phyloP scores from a whole-genome alignment of 345 rosid species.

The Mercurialis annua region DNA sequence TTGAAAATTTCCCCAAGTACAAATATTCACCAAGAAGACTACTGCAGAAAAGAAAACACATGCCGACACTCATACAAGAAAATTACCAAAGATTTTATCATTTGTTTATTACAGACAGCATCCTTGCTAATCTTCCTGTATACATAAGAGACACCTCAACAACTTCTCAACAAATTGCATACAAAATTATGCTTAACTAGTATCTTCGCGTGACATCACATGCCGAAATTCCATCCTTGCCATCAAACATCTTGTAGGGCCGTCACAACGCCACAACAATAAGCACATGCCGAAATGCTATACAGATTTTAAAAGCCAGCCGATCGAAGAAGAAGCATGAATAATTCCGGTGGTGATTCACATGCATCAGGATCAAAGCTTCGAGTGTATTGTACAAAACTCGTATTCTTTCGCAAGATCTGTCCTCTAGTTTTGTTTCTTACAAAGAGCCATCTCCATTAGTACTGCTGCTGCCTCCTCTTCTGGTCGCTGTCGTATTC shows the following conservation, averaged over 20 bases:
- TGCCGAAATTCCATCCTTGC: not conserved
- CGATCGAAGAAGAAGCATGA: too few species aligned
- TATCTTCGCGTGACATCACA: not conserved
- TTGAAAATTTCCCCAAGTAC: too few species aligned
- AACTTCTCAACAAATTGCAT: not conserved
- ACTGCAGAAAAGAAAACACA: too few species aligned
- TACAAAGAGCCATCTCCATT: conserved; percentile 49
- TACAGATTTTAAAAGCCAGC: not conserved
- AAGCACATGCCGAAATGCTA: not conserved
- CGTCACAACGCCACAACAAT: not conserved
- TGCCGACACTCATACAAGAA: too few species aligned
- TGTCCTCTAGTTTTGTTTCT: not conserved
- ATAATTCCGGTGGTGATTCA: not conserved
- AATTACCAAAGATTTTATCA: not conserved
- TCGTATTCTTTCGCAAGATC: not conserved
- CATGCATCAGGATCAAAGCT: not conserved
- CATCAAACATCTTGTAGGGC: not conserved
- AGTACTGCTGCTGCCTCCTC: conserved; percentile 50
- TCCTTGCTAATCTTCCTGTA: not conserved
- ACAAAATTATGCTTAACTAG: not conserved
- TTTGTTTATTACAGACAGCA: not conserved
- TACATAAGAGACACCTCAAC: not conserved
- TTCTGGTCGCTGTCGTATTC: conserved; percentile 93
- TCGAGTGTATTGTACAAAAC: not conserved
- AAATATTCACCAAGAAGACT: too few species aligned